Base-by-base conservation (phyloP, 441 rosid genomes). In the Lepidium campestre region DNA sequence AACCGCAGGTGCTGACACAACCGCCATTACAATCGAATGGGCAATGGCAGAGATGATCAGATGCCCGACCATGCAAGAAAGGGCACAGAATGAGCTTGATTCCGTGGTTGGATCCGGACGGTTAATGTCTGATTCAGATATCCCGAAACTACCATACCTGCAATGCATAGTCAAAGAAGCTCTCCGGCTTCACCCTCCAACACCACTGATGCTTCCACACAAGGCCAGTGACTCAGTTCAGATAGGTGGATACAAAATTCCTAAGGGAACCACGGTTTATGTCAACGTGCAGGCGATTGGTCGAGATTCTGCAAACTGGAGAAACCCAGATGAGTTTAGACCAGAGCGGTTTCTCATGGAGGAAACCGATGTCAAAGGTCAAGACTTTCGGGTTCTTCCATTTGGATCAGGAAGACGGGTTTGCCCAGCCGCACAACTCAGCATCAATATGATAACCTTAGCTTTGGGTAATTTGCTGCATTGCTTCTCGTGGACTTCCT, bases 341-440 rank as follows among this genome's bases (percentile, higher is more conserved):
- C 97, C 97, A 0, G 93, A 90, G 75, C 57, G 97, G 75, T 92
- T 86, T 71, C 59, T 88, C 0, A 75, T 67, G 69, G 96, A 83
- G 79, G 98, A 91, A 9, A 83, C 82, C 1, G 91, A 92, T 73
- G 80, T 90, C 79, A 88, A 88, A 67, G 96, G 96, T 12, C 90
- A 84, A 61, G 98, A 90, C 59, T 92, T 76, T 40, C 55, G 90
- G 49, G 80, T 92, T 18, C 86, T 90, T 14, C 98, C 93, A 1
- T 90, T 92, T 62, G 97, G 94, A 0, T 91, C 92, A 0, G 97
- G 97, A 10, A 82, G 94, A 75, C 67, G 94, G 50, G 83, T 90
- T 7, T 93, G 98, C 76, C 98, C 92, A 1, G 98, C 94, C 2
- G 85, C 98, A n/a, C 94, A 90, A 50, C 92, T 93, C 0, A 90